Evolutionary conservation across 2,329 filamentous ascomycete genomes (phyloP).

Genomic region (Hypoxylon sp.): DNA sequence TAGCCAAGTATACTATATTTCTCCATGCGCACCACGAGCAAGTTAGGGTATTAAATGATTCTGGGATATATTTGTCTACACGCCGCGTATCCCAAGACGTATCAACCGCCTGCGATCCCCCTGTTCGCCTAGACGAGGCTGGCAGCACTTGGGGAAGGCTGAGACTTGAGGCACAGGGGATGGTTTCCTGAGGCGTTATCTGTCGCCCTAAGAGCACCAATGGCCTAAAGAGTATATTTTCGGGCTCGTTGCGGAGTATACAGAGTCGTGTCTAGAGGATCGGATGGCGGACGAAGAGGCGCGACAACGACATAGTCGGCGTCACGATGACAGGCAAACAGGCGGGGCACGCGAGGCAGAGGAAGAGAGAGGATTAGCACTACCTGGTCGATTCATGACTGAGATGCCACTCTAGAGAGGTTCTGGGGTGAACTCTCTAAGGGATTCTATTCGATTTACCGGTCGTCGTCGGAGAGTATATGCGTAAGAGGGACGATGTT

Average conservation of each 20-base stretch:
- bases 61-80: constrained; percentile 12
- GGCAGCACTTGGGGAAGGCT: constrained; percentile 34
- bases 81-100: constrained; percentile 14
- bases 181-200: constrained; percentile 10
- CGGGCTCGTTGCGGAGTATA: constrained; percentile 32
- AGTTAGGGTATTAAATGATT: constrained; percentile 18
- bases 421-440: constrained; percentile 20
- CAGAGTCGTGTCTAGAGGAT: constrained; percentile 32
- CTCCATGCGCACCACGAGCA: constrained; percentile 30
- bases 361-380: constrained; percentile 49
- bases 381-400: constrained; percentile 75
- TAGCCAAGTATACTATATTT: constrained; percentile 52
- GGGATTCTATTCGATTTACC: constrained; percentile 18
- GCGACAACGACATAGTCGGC: constrained; percentile 46
- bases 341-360: constrained; percentile 51
- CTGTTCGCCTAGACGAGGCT: constrained; percentile 34
- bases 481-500: constrained; percentile 15
- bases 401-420: constrained; percentile 39
- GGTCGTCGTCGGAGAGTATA: constrained; percentile 24
- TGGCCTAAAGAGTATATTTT: constrained; percentile 25
- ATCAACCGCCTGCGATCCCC: constrained; percentile 23
- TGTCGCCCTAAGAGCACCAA: constrained; percentile 23
- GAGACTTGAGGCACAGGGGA: constrained; percentile 21
- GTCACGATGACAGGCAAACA: constrained; percentile 50
- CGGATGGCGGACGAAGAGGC: constrained; percentile 36